Percentiles rank a stretch among this genome's conserved stretches.
Conservation (phyloP, 495 filamentous ascomycete genomes). For the Penicillium pulvis region DNA sequence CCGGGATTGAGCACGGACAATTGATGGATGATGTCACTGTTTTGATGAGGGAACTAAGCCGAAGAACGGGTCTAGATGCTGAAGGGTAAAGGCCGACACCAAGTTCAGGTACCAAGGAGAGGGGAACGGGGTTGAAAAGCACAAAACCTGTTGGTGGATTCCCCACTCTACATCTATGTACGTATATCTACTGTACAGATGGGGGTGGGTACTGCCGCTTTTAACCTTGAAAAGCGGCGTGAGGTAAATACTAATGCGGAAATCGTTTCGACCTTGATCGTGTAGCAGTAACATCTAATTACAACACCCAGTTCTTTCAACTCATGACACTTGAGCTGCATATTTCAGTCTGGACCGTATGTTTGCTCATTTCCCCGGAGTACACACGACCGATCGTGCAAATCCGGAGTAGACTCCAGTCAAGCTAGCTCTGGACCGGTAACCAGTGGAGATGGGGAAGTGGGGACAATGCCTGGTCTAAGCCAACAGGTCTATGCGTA, state of each 20-base stretch:
- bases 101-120: background rate
- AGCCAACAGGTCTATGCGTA: background rate
- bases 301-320: background rate
- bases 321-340: background rate
- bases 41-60: background rate
- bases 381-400: conserved; percentile 17
- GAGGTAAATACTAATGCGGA: background rate
- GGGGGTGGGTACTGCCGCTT: background rate
- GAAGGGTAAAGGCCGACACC: background rate
- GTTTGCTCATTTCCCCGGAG: conserved; percentile 3
- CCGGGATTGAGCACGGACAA: conserved; percentile 9
- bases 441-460: conserved; percentile 17
- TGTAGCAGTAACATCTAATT: too few relatives aligned
- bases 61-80: background rate
- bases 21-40: conserved; percentile 21
- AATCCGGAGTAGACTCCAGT: conserved; percentile 8
- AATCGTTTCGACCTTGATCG: too few relatives aligned
- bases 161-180: too few relatives aligned
- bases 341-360: background rate
- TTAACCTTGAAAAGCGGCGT: background rate
- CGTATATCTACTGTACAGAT: too few relatives aligned
- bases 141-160: conserved; percentile 4
- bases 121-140: background rate
- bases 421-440: background rate
- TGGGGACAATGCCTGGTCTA: conserved; percentile 11